Evolutionary conservation across 306 rosid species (phyloP).

Genomic region (Herpetospermum pedunculosum): DNA sequence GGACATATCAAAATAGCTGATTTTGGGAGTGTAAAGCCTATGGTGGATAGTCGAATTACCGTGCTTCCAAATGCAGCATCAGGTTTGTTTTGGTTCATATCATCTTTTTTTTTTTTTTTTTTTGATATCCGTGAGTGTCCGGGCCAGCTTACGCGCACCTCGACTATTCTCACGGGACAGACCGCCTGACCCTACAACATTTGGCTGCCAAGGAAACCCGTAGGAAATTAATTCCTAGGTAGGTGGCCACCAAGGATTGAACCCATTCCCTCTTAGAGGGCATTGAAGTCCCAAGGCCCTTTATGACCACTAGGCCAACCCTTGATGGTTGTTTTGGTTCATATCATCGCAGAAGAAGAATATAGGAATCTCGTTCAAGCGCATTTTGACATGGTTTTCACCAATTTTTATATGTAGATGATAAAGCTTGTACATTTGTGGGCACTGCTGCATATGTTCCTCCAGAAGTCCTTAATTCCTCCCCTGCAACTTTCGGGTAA

Average conservation of each 20-base stretch:
- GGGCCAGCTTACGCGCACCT: no score
- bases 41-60: constrained; percentile 85
- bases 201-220: no score
- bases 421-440: constrained; percentile 98
- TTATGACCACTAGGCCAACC: no score
- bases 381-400: constrained; percentile 11
- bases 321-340: constrained; percentile 7
- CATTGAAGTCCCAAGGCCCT: no score
- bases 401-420: constrained; percentile 36
- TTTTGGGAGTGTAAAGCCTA: constrained; percentile 98
- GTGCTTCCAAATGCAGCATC: constrained; percentile 99
- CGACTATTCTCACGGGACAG: no score
- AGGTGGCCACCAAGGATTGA: no score
- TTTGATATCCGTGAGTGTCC: no score
- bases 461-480: constrained; percentile 99
- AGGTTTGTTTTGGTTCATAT: no score
- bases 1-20: constrained; percentile 97
- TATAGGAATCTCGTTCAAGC: constrained; percentile 4
- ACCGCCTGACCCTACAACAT: no score
- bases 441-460: constrained; percentile 99
- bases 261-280: no score
- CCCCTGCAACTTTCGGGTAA: constrained; percentile 98
- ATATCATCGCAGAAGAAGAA: constrained; percentile 9
- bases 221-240: no score
- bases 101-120: no score